Evolutionary conservation across 2,329 filamentous ascomycete genomes (phyloP).

Genomic region (Alternaria novae-zelandiae): DNA sequence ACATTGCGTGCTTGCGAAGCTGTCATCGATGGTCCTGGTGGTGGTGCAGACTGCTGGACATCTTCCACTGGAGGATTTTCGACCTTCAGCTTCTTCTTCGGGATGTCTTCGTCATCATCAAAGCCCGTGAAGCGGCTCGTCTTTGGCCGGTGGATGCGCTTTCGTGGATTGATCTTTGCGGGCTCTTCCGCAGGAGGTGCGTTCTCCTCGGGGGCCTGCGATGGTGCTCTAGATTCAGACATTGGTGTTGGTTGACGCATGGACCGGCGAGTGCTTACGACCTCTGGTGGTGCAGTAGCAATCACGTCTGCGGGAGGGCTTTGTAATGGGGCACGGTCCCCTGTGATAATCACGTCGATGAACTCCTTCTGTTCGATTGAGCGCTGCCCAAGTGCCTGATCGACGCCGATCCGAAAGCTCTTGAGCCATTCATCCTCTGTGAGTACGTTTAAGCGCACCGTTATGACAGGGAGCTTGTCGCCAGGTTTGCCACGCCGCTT

Average conservation of each 20-base stretch:
- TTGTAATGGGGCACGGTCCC: constrained; percentile 75
- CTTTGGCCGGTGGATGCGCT: constrained; percentile 44
- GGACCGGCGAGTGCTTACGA: constrained; percentile 16
- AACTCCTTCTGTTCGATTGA: constrained; percentile 91
- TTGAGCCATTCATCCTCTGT: constrained; percentile 64
- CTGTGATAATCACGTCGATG: constrained; percentile 84
- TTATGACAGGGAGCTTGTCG: constrained; percentile 73
- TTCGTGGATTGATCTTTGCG: constrained; percentile 34
- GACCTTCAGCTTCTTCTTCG: constrained; percentile 35
- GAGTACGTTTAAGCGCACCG: constrained; percentile 68
- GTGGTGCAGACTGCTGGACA: constrained; percentile 23
- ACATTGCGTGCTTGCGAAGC: constrained; percentile 24
- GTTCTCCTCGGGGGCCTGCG: constrained; percentile 24
- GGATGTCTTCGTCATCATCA: constrained; percentile 58
- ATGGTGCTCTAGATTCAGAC: constrained; percentile 23
- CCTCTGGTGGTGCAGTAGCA: constrained; percentile 25
- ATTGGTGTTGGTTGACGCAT: constrained; percentile 23
- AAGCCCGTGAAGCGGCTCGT: constrained; percentile 74
- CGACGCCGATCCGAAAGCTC: constrained; percentile 71
- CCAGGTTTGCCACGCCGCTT: constrained; percentile 72
- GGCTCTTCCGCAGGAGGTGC: constrained; percentile 25
- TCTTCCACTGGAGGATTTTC: constrained; percentile 37
- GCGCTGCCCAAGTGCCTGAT: constrained; percentile 76
- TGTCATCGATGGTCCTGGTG: background rate
- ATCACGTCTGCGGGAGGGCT: constrained; percentile 62